These are phyloP conservation scores for Blastocystis sp. DNA, from an alignment of 352 stramenopile genomes.

Conservation along the genomic window DNA sequence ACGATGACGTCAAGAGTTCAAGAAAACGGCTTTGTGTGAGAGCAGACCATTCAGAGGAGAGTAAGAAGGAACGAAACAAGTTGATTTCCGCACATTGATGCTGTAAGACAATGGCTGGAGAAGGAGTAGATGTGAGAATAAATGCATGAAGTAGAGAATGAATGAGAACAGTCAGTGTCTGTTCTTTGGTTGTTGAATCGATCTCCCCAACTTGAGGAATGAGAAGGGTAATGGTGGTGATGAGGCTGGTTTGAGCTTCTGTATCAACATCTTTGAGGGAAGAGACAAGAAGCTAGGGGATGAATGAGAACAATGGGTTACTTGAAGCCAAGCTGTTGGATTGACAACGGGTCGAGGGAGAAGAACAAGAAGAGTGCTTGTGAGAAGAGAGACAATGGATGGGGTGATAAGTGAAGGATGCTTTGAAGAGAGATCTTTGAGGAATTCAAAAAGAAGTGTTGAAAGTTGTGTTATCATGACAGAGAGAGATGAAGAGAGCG, in stretches of 20 bases:
- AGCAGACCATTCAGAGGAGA: neutral
- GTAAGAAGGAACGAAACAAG: neutral
- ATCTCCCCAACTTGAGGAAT: neutral
- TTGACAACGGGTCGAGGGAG: neutral
- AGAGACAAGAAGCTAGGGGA: neutral
- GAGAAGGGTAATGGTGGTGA: neutral
- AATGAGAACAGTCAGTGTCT: neutral
- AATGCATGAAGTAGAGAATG: neutral
- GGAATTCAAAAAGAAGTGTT: neutral
- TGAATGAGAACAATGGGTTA: neutral
- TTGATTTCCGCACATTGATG: neutral
- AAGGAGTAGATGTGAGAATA: neutral
- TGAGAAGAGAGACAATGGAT: neutral
- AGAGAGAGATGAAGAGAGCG: neutral
- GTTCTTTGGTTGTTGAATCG: neutral
- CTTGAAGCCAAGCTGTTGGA: slow-evolving; percentile 1
- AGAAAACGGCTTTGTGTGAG: neutral
- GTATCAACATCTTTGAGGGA: neutral
- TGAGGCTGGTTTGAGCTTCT: neutral
- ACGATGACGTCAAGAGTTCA: neutral
- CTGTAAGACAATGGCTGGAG: neutral
- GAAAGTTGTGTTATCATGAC: neutral
- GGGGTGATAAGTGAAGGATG: neutral
- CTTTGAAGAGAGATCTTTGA: neutral
- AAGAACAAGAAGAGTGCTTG: neutral